Evolutionary conservation across 1,284 basidiomycete genomes (phyloP).

Genomic region (Bjerkandera adusta): DNA sequence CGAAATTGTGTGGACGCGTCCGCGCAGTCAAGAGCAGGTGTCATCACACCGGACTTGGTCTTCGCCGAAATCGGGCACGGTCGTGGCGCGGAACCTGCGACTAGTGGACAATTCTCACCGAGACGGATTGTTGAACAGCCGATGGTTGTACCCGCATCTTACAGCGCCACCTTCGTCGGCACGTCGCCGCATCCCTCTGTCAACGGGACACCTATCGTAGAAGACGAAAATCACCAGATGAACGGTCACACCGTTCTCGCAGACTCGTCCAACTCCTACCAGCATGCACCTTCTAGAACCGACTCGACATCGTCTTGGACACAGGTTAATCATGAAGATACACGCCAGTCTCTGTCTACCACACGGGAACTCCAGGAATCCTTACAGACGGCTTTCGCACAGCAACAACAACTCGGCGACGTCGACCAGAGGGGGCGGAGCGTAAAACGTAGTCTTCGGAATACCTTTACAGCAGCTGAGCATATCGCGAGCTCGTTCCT

Average conservation of each 20-base stretch:
- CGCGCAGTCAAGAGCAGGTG: conserved; percentile 40
- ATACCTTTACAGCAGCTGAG: conserved; percentile 64
- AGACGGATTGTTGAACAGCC: conserved; percentile 15
- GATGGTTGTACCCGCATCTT: conserved; percentile 14
- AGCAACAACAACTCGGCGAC: too few species aligned
- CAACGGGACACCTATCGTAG: conserved; percentile 10
- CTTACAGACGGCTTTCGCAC: conserved; percentile 40
- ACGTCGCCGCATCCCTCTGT: conserved; percentile 17
- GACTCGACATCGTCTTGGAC: conserved; percentile 17
- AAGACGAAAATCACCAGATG: conserved; percentile 5
- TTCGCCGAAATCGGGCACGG: conserved; percentile 78
- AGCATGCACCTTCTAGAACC: conserved; percentile 2
- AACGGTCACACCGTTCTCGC: conserved; percentile 14
- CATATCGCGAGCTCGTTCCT: conserved; percentile 63
- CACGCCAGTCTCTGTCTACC: conserved; percentile 24
- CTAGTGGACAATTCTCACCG: conserved; percentile 16
- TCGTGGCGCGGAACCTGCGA: conserved; percentile 41
- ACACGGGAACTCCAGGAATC: conserved; percentile 41
- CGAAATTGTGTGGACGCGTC: conserved; percentile 51
- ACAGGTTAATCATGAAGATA: conserved; percentile 23
- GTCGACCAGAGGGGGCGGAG: conserved; percentile 49
- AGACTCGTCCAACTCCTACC: conserved; percentile 13
- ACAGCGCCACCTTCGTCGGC: conserved; percentile 13
- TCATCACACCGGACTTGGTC: conserved; percentile 68
- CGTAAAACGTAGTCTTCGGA: conserved; percentile 62